Evolutionary conservation across 495 filamentous ascomycete species (phyloP), one percentile per base, ranked within the genome.

Genomic region (Penicillium goetzii): DNA sequence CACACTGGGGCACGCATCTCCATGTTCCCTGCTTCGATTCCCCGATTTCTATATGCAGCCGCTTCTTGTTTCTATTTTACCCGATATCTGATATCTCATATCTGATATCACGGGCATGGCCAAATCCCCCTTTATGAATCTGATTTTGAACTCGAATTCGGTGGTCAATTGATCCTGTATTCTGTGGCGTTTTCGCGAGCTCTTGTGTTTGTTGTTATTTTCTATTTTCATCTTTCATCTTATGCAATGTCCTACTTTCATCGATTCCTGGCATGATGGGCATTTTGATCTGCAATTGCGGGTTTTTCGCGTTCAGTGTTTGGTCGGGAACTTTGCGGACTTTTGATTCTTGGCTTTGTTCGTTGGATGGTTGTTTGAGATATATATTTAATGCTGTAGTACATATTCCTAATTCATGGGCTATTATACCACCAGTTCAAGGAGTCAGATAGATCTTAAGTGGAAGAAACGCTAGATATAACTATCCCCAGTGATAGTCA

Each of bases 371-470:
- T 58, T 52, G 57, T 57, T 58, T 59, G 62, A 41, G 23, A 63
- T 61, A 69, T 36, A 69, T 63, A 69, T 60, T 23, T 69, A 65
- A 69, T 63, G 52, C 17, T 63, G 57, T 66, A 69, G 67, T 69
- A 69, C 60, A 69, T 69, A 69, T 33, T 60, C 32, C 26, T 69
- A 69, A 69, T 69, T 56, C 23, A 40, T n/a, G 34, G 43, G 49
- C 25, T 53, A 38, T 55, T 25, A 54, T 26, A 43, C 10, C 15
- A 14, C 10, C 33, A 40, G 4, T 3, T 17, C 36, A 17, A 40
- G 10, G 1, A 36, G 10, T 14, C 12, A 14, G 3, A 2, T 36
- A 36, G 6, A 36, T 36, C 10, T 36, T 11, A 14, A 2, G 33
- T 11, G 12, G 1, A 36, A 32, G 30, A 32, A 3, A 32, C 5